Evolutionary conservation across 2,329 filamentous ascomycete species (phyloP).

Genomic region (Dothistroma pini): DNA sequence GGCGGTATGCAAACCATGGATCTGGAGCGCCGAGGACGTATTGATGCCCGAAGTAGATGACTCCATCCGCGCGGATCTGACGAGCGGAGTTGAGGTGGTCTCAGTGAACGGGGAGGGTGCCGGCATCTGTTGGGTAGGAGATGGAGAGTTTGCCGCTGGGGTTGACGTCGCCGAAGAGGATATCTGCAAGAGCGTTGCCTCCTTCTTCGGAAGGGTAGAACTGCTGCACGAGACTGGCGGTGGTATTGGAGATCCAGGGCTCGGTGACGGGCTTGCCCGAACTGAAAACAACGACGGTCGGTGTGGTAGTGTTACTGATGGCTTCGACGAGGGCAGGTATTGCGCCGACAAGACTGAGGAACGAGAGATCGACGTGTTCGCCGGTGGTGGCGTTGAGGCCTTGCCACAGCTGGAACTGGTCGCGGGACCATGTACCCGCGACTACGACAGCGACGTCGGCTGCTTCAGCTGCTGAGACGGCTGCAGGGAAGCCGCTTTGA

Average conservation of each 20-base stretch:
- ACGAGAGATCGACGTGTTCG: conserved; percentile 65
- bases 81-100: conserved; percentile 59
- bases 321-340: conserved; percentile 64
- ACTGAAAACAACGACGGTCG: conserved; percentile 64
- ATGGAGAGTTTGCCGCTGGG: conserved; percentile 31
- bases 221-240: conserved; percentile 66
- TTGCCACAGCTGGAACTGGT: conserved; percentile 67
- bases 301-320: conserved; percentile 63
- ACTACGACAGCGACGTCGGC: conserved; percentile 71
- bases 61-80: conserved; percentile 40
- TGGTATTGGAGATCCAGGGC: conserved; percentile 64
- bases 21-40: conserved; percentile 39
- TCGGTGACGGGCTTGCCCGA: conserved; percentile 71
- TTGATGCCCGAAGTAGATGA: conserved; percentile 44
- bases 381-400: conserved; percentile 71
- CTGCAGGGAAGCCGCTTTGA: conserved; percentile 63
- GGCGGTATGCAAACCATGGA: conserved; percentile 42
- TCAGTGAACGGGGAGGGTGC: conserved; percentile 51
- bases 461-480: conserved; percentile 60
- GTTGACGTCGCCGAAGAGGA: conserved; percentile 30
- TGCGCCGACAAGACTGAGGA: conserved; percentile 65
- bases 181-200: conserved; percentile 26
- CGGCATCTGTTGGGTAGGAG: conserved; percentile 27
- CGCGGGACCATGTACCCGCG: conserved; percentile 71
- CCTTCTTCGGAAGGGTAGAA: conserved; percentile 71